Base-by-base conservation (phyloP, 345 rosid genomes). In the Melaleuca alternifolia region DNA sequence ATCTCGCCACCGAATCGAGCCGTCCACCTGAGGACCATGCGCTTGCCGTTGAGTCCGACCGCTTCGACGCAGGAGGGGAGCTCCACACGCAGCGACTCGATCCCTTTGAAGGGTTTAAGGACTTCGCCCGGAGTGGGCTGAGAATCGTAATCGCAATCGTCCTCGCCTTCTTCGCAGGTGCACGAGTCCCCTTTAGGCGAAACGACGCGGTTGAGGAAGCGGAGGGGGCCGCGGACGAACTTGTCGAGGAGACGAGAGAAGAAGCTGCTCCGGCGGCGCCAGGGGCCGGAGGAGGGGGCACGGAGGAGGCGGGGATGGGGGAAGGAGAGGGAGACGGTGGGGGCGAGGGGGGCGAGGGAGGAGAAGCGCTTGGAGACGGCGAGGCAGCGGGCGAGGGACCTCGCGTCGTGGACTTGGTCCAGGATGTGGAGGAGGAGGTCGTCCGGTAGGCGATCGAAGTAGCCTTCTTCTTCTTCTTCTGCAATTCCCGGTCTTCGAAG, bases 1-100 rank as follows among this genome's bases (percentile, higher is more conserved):
- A 92, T 76, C 51, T 84, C 84, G 28, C 86, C 71, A 1, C 92
- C 93, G 56, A 91, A 92, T 41, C 82, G 88, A 6, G 95, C 95
- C 24, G 86, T 86, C 94, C 95, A 93, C 86, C 89, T 90, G 26
- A 93, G 87, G 33, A 91, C 48, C 14, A 87, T 76, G 71, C 54
- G 54, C 33, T 82, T 85, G 1, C 52, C 83, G 46, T 62, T 53
- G 81, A 84, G 50, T 23, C 88, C 90, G 6, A 83, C 52, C 52
- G 79, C 89, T 7, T 30, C 51, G 5, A 82, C 90, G 13, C 53
- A 50, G 11, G 83, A 87, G 37, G 93, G 93, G 28, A 91, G 86
- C 89, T 88, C 86, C 1, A 93, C 37, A 59, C 87, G 89, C 86
- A 93, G 79, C 11, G 88, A 89, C 50, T 86, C 85, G 16, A 90